Conservation (phyloP, 2,329 filamentous ascomycete species). For the Cladosporium sp. region DNA sequence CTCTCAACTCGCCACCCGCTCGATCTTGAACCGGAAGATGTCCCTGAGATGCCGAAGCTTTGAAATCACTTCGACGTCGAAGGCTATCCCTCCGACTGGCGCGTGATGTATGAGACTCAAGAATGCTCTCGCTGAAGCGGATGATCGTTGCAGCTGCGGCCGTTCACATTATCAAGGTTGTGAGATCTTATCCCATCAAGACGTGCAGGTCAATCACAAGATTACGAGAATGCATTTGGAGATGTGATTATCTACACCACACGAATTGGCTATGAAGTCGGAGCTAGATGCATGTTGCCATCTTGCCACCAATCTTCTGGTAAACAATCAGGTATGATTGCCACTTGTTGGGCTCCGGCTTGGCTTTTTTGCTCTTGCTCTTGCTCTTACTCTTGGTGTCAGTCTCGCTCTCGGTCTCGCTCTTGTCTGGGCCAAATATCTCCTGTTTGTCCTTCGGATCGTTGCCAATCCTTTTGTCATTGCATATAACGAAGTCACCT, state of each 20-base stretch:
- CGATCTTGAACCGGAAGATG: constrained; percentile 7
- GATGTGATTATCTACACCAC: no score
- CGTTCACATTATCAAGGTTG: background rate
- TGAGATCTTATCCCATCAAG: background rate
- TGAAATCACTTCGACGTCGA: background rate
- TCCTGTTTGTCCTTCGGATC: background rate
- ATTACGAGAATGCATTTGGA: no score
- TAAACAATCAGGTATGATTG: constrained; percentile 5
- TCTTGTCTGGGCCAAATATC: background rate
- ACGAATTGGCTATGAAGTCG: no score
- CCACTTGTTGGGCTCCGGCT: background rate
- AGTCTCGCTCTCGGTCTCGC: background rate
- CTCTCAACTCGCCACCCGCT: background rate
- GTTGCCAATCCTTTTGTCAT: background rate
- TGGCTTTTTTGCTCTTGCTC: background rate
- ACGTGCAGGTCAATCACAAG: background rate
- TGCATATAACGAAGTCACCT: constrained; percentile 12
- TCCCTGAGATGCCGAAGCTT: constrained; percentile 9
- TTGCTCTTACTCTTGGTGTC: no score
- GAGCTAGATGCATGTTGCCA: background rate
- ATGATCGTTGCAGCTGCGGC: background rate
- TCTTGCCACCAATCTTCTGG: constrained; percentile 2
- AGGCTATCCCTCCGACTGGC: background rate
- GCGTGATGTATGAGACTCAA: background rate
- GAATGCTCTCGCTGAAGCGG: background rate